phyloP scores from a whole-genome alignment of 129 eudicot genomes.

The Flaveria sonorensis region DNA sequence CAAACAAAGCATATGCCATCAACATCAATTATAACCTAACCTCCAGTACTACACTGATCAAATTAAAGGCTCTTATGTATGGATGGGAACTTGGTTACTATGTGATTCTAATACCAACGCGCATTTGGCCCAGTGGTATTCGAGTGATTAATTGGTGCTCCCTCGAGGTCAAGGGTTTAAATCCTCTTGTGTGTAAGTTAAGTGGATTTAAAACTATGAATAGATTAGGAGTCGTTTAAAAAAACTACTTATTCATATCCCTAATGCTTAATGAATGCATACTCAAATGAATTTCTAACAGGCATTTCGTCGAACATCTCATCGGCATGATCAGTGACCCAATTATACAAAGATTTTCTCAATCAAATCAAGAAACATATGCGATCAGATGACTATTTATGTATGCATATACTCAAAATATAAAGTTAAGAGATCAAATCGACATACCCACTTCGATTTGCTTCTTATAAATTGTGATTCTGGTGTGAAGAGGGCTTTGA shows the following conservation, averaged over 20 bases:
- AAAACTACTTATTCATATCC: background rate
- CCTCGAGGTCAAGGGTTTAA: no score
- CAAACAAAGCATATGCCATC: constrained; percentile 9
- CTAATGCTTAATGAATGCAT: background rate
- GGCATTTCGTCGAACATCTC: constrained; percentile 33
- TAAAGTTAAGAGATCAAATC: constrained; percentile 4
- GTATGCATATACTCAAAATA: background rate
- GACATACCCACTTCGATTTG: constrained; percentile 26
- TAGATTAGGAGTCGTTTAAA: no score
- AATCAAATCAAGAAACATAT: background rate
- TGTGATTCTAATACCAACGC: no score
- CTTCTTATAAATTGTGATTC: background rate
- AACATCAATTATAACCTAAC: constrained; percentile 17
- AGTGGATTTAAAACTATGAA: no score
- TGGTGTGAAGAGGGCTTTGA: background rate
- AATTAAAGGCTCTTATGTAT: constrained; percentile 10
- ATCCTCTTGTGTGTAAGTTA: no score
- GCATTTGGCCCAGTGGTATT: no score
- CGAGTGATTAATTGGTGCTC: no score
- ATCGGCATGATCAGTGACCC: background rate
- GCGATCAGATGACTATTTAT: background rate
- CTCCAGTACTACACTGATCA: constrained; percentile 16
- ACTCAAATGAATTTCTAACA: constrained; percentile 9
- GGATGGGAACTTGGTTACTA: background rate
- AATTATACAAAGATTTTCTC: constrained; percentile 9